A percentile compares a stretch with the other conserved stretches of the same genome.
phyloP scores from a whole-genome alignment of 2,329 filamentous ascomycete species.

The Xylariales sp. region DNA sequence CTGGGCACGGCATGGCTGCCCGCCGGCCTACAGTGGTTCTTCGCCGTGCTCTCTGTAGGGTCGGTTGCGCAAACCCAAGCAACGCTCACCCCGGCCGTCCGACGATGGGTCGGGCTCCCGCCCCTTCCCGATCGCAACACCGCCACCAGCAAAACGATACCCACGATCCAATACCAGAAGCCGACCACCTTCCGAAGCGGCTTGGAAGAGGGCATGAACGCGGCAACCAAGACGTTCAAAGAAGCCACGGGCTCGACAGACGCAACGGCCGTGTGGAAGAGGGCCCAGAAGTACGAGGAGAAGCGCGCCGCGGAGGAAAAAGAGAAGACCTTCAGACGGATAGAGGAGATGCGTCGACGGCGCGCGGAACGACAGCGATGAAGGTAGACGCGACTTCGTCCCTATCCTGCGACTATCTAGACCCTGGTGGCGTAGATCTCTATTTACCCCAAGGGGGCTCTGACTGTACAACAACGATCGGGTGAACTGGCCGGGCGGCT shows the following conservation, averaged over 20 bases:
- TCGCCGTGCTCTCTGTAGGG: conserved; percentile 53
- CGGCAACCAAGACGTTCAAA: conserved; percentile 12
- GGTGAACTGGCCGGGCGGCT: background rate
- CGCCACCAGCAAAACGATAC: background rate
- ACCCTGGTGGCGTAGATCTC: background rate
- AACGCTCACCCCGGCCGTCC: conserved; percentile 55
- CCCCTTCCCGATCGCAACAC: conserved; percentile 44
- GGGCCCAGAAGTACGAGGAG: conserved; percentile 47
- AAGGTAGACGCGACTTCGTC: background rate
- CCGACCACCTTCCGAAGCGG: conserved; percentile 51
- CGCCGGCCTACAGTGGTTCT: conserved; percentile 62
- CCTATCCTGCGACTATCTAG: background rate
- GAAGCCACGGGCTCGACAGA: conserved; percentile 33
- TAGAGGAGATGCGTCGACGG: conserved; percentile 43
- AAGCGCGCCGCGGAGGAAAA: conserved; percentile 49
- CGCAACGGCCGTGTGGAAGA: conserved; percentile 42
- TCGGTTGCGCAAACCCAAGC: conserved; percentile 51
- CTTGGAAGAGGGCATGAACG: conserved; percentile 31
- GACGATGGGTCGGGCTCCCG: conserved; percentile 54
- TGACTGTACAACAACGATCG: conserved; percentile 13
- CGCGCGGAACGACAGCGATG: conserved; percentile 26
- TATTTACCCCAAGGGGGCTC: background rate
- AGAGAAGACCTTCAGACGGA: conserved; percentile 53
- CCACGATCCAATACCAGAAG: conserved; percentile 27
- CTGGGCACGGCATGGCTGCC: conserved; percentile 60